These are phyloP conservation scores for Penicillium sp. DNA, from an alignment of 2,329 filamentous ascomycete species.

Conservation along the genomic window DNA sequence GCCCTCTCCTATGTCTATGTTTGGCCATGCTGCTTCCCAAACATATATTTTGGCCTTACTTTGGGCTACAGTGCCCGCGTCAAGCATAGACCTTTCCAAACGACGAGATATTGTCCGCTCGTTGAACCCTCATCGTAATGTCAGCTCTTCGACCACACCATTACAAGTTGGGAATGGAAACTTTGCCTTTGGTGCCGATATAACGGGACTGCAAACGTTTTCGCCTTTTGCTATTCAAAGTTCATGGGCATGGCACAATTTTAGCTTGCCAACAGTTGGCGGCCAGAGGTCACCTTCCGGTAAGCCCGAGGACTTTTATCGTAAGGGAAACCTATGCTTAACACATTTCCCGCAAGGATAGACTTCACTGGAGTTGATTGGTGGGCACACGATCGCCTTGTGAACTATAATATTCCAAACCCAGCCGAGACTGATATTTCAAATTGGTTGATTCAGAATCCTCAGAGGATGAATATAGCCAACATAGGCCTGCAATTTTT, in stretches of 20 bases:
- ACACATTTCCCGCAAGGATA: neutral
- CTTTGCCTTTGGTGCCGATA: slow-evolving; percentile 50
- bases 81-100: neutral
- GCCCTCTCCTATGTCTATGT: no score
- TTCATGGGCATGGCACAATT: slow-evolving; percentile 54
- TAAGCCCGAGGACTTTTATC: neutral
- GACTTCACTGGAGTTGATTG: slow-evolving; percentile 49
- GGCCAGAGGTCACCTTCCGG: slow-evolving; percentile 36
- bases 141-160: slow-evolving; percentile 56
- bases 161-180: slow-evolving; percentile 56
- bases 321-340: neutral
- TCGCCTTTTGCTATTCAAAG: slow-evolving; percentile 48
- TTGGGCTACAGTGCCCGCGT: neutral
- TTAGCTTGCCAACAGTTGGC: slow-evolving; percentile 43
- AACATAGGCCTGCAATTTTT: slow-evolving; percentile 54
- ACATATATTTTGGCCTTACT: neutral
- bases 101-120: slow-evolving; percentile 17
- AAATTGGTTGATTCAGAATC: slow-evolving; percentile 60
- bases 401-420: slow-evolving; percentile 51
- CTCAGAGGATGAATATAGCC: slow-evolving; percentile 57
- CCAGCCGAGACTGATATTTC: slow-evolving; percentile 47
- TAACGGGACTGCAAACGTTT: slow-evolving; percentile 54
- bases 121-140: slow-evolving; percentile 56
- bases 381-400: slow-evolving; percentile 50
- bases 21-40: neutral